A percentile compares a stretch with the other conserved stretches of the same genome.
phyloP scores from a whole-genome alignment of 148 eudicot species.

The Limonium bicolor region DNA sequence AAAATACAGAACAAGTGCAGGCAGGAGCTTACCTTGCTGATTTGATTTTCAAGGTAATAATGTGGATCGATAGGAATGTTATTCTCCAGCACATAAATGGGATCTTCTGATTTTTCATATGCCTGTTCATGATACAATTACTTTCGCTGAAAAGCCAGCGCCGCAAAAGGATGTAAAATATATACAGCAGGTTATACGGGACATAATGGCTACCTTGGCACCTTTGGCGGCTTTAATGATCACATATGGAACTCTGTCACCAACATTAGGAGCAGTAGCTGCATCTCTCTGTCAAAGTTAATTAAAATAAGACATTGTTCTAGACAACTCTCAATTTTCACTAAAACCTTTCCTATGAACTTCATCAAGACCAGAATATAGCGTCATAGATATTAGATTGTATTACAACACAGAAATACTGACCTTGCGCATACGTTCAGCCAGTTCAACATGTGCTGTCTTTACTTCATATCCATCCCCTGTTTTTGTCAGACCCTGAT shows the following conservation, averaged over 20 bases:
- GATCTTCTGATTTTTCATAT: slow-evolving; percentile 96
- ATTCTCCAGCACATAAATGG: slow-evolving; percentile 88
- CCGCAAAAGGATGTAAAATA: not conserved
- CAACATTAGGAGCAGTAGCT: slow-evolving; percentile 97
- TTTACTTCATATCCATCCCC: slow-evolving; percentile 94
- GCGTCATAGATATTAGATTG: no score
- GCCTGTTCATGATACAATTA: slow-evolving; percentile 46
- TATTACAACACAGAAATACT: slow-evolving; percentile 11
- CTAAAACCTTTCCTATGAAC: no score
- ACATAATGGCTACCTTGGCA: slow-evolving; percentile 59
- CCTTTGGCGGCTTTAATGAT: slow-evolving; percentile 95
- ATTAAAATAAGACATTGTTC: not conserved
- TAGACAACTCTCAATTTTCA: slow-evolving; percentile 1
- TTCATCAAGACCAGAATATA: no score
- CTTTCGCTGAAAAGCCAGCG: no score
- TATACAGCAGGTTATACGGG: slow-evolving; percentile 1
- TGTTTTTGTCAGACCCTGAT: slow-evolving; percentile 86
- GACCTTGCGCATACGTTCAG: slow-evolving; percentile 98
- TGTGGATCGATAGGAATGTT: slow-evolving; percentile 94
- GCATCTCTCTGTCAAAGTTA: slow-evolving; percentile 69
- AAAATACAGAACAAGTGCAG: not conserved
- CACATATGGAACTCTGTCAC: slow-evolving; percentile 98
- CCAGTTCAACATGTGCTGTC: slow-evolving; percentile 98
- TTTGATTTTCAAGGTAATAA: slow-evolving; percentile 96
- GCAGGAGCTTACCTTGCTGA: slow-evolving; percentile 60